Conservation (phyloP, 495 filamentous ascomycete genomes). For the Hypoxylon fuscum region DNA sequence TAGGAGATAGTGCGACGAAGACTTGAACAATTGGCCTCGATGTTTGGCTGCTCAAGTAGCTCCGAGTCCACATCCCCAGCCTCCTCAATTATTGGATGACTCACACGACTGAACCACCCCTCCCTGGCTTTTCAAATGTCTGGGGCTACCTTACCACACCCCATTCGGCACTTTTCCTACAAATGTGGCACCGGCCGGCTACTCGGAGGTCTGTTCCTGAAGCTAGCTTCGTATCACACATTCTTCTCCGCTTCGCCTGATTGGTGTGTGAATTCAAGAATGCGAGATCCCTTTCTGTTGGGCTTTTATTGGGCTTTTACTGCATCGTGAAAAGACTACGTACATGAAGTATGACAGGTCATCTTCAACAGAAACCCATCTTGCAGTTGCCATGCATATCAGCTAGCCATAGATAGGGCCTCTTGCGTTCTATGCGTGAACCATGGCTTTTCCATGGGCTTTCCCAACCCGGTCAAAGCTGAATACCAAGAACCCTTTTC, state of each 20-base stretch:
- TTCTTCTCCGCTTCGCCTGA: constrained; percentile 3
- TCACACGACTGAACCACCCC: constrained; percentile 36
- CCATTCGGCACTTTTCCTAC: constrained; percentile 15
- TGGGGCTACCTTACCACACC: constrained; percentile 18
- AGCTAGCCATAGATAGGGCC: too few relatives aligned
- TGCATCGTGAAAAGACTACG: constrained; percentile 14
- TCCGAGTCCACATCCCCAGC: constrained; percentile 27
- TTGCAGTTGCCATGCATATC: constrained; percentile 13
- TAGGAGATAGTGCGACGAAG: constrained; percentile 3
- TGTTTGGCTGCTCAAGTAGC: constrained; percentile 6
- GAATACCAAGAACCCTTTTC: constrained; percentile 1
- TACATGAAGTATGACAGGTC: not conserved
- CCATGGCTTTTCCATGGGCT: constrained; percentile 2
- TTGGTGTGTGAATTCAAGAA: constrained; percentile 26
- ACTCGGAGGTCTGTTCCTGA: constrained; percentile 32
- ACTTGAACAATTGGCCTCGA: constrained; percentile 2
- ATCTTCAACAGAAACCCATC: constrained; percentile 15
- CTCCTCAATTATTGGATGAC: constrained; percentile 44
- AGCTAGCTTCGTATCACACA: constrained; percentile 21
- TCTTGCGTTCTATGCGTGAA: too few relatives aligned
- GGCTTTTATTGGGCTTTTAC: not conserved
- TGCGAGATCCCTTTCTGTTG: constrained; percentile 22
- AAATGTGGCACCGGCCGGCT: constrained; percentile 4
- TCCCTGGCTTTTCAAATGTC: constrained; percentile 9
- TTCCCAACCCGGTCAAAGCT: constrained; percentile 4